These are phyloP conservation scores for Populus hybrid DNA, from an alignment of 441 rosid species.

Conservation along the genomic window DNA sequence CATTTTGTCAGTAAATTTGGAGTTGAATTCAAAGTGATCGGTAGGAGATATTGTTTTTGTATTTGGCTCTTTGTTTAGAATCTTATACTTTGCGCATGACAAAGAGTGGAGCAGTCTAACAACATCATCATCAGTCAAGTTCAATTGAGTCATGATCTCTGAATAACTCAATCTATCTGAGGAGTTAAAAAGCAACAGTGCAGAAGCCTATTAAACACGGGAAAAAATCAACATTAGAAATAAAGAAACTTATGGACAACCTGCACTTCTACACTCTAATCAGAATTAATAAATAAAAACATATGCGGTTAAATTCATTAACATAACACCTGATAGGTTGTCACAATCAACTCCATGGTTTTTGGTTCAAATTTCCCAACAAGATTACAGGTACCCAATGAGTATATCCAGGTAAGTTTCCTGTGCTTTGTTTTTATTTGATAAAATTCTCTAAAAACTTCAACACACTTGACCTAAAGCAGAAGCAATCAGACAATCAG, in stretches of 20 bases:
- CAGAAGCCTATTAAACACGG: conserved; percentile 57
- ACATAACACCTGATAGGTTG: conserved; percentile 82
- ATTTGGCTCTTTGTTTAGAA: conserved; percentile 76
- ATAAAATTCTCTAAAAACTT: conserved; percentile 83
- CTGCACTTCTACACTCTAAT: not conserved
- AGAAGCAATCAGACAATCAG: conserved; percentile 2
- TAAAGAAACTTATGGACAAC: not conserved
- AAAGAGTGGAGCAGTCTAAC: conserved; percentile 89
- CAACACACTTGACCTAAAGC: conserved; percentile 79
- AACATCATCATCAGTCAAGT: conserved; percentile 82
- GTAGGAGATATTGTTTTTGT: conserved; percentile 65
- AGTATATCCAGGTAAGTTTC: conserved; percentile 95
- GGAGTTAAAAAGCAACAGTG: conserved; percentile 75
- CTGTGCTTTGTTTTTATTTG: conserved; percentile 85
- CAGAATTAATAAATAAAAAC: not conserved
- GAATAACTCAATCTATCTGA: conserved; percentile 76
- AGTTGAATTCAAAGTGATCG: conserved; percentile 80
- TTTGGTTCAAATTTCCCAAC: conserved; percentile 88
- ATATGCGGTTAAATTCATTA: not conserved
- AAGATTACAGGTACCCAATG: conserved; percentile 85
- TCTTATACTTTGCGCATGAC: conserved; percentile 94
- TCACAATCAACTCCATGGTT: conserved; percentile 79
- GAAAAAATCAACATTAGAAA: conserved; percentile 7
- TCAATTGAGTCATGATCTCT: conserved; percentile 79
- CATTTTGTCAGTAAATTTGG: conserved; percentile 85